Percentiles rank a stretch among this genome's conserved stretches.
Evolutionary conservation across 306 rosid species (phyloP).

Genomic region (Abrus precatorius): DNA sequence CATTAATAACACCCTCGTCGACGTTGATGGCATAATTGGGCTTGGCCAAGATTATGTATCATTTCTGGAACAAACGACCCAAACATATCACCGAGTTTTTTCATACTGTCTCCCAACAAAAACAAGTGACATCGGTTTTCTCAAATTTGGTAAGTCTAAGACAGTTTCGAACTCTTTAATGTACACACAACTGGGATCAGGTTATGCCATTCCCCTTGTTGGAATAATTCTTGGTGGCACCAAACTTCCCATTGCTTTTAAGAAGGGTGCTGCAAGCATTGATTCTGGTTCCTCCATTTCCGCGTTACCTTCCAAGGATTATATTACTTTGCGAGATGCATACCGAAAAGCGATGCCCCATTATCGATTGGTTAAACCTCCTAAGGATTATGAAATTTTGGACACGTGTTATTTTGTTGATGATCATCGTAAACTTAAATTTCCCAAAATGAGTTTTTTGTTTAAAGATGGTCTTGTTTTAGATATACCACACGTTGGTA

Average conservation of each 20-base stretch:
- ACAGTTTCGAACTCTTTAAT: background rate
- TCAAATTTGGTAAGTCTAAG: background rate
- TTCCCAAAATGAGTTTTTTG: conserved; percentile 7
- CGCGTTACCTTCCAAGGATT: background rate
- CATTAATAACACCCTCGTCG: background rate
- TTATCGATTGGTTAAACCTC: background rate
- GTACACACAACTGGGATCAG: background rate
- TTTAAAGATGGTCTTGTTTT: conserved; percentile 4
- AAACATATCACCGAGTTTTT: background rate
- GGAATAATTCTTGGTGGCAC: background rate
- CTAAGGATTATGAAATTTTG: background rate
- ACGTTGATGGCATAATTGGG: background rate
- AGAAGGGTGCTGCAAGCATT: conserved; percentile 1
- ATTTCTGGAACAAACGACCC: background rate
- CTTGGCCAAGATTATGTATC: background rate
- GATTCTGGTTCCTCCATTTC: background rate
- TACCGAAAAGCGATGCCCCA: conserved; percentile 8
- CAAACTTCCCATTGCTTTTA: background rate
- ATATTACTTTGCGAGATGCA: background rate
- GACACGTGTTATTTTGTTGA: background rate
- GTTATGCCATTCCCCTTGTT: background rate
- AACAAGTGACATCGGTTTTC: background rate
- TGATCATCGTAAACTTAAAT: background rate
- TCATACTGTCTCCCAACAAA: conserved; percentile 11
- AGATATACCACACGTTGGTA: background rate